Base-by-base conservation (phyloP, 2,329 filamentous ascomycete genomes). In the Didymella keratinophila region DNA sequence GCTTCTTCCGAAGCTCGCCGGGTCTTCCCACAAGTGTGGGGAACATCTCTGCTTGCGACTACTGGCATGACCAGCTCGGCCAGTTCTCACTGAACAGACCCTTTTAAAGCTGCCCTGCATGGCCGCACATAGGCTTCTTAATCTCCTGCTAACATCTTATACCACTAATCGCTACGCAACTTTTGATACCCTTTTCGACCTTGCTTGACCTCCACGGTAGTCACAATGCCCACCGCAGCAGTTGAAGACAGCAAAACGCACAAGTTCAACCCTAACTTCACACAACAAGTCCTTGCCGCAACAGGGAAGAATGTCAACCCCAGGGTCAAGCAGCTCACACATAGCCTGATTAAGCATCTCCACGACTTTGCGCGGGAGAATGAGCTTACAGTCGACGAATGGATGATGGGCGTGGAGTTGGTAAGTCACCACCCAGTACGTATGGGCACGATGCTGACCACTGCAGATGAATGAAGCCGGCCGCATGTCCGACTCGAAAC, bases 301-400 rank as follows among this genome's bases (percentile, higher is more conserved):
- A 92, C 91, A 81, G 87, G 88, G 45, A 87, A 89, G 64, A 87
- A 90, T 68, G 87, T 87, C 14, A 80, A 83, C 42, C 85, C 89
- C 54, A 83, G 90, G 56, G 83, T 87, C 67, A 83, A 87, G 58
- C 80, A 86, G 66, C 81, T 93, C 66, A 80, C 92, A 61, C 77
- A 82, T 53, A 81, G 85, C 30, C 78, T 92, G 66, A 87, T 92
- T 75, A 82, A 80, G 54, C 89, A 93, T 79, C 81, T 93, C 55
- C 90, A 93, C 80, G 89, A 92, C 77, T 93, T 92, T 75, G 84
- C 87, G 58, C 85, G 90, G 56, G 90, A 93, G 70, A 86, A 91
- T 69, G 89, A 93, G 77, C 85, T 93, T 49, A 91, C 87, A 4
- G 82, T 87, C n/a, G 89, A 91, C 53, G 90, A 93, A 77, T 93